Conservation (phyloP, 2,329 filamentous ascomycete genomes). For the Ascomycota sp. region DNA sequence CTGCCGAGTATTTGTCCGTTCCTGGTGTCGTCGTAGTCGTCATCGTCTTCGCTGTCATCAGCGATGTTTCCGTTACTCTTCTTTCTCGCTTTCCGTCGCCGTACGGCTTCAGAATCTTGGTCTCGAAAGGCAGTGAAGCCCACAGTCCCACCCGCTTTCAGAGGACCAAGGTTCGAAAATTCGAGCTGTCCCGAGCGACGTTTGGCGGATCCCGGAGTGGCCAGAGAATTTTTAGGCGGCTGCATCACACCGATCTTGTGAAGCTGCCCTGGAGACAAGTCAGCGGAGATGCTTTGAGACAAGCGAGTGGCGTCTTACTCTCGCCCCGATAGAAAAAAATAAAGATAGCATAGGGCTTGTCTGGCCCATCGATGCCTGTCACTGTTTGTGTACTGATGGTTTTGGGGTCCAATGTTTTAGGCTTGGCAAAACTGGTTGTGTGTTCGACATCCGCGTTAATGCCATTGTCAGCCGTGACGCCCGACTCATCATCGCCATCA, state of each 20-base stretch:
- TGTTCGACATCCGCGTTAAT: conserved; percentile 78
- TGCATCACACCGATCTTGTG: conserved; percentile 87
- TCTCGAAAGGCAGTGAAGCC: conserved; percentile 83
- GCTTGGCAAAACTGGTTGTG: conserved; percentile 93
- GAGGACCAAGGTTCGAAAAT: conserved; percentile 63
- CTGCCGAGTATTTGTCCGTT: conserved; percentile 39
- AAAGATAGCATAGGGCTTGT: conserved; percentile 90
- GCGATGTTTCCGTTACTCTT: conserved; percentile 47
- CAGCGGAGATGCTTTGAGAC: not conserved
- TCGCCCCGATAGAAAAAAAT: conserved; percentile 96
- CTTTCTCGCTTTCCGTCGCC: conserved; percentile 37
- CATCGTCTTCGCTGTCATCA: conserved; percentile 52
- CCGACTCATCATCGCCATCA: conserved; percentile 66
- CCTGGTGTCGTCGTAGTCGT: conserved; percentile 47
- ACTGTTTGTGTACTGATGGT: conserved; percentile 97
- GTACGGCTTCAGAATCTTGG: conserved; percentile 30
- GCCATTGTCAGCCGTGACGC: conserved; percentile 30
- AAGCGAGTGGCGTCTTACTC: conserved; percentile 40
- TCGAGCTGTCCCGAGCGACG: conserved; percentile 67
- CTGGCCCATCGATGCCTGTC: conserved; percentile 90
- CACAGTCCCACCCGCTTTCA: conserved; percentile 73
- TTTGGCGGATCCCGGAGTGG: conserved; percentile 43
- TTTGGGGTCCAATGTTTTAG: conserved; percentile 87
- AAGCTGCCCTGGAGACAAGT: conserved; percentile 50
- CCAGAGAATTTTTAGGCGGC: conserved; percentile 41